Evolutionary conservation across 1,284 basidiomycete genomes (phyloP), one percentile per base, ranked within the genome.

Genomic region (Peniophora sp.): DNA sequence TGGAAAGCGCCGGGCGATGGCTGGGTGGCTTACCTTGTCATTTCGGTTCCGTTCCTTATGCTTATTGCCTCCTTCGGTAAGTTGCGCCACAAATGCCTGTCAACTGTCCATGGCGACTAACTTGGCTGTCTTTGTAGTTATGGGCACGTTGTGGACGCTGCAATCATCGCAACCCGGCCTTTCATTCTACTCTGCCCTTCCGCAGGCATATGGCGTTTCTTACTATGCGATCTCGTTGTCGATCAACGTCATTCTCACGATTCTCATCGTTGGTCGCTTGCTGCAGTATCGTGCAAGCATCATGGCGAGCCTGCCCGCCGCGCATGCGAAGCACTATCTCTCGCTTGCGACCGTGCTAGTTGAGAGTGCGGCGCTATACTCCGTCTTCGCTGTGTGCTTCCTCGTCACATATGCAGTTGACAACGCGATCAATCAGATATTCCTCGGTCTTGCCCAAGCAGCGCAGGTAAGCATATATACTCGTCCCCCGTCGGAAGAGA

Each of bases 141-240:
- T 35, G 39, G 39, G 49, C 24, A 41, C 57, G n/a, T 32, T 50
- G 11, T 44, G 23, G 38, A 38, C 19, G 19, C n/a, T 50, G 32
- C 51, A 59, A 56, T 32, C 56, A 9, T 53, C 56, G 24, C 51
- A 50, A 12, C 56, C 59, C 1, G 53, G 53, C 14, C 49, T 57
- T 3, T 55, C 53, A 34, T 46, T 73, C 11, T 72, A 73, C 61
- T 71, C 66, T 56, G 58, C 55, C 6, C 57, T 70, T 12, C 70
- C 71, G 2, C 53, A 70, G 47, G 68, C 69, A 5, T 70, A 67
- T 50, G 60, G 60, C 45, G 60, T 56, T 16, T 57, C 72, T 3
- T 75, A 73, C 57, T 74, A 69, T 52, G 60, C 69, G n/a, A 67
- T 74, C 47, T 75, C 73, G 9, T 63, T 77, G 45, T 61, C 68